These are phyloP conservation scores for Globisporangium recalcitrans DNA, from an alignment of 352 stramenopile genomes.

Conservation along the genomic window DNA sequence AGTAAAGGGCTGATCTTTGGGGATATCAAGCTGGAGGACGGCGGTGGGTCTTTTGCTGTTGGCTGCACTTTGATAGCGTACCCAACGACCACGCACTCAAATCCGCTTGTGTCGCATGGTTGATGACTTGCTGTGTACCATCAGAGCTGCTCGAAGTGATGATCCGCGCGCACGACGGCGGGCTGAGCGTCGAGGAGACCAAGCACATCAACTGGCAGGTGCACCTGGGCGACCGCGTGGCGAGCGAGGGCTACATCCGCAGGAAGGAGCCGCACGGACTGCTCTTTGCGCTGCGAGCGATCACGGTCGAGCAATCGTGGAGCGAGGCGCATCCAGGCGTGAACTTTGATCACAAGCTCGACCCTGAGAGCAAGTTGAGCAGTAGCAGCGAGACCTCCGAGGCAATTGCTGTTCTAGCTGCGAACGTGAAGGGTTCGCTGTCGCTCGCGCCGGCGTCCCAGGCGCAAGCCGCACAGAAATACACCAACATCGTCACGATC, in stretches of 20 bases:
- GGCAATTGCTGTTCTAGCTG: not conserved
- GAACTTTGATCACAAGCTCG: conserved; percentile 50
- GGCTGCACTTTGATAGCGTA: not conserved
- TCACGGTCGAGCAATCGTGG: conserved; percentile 57
- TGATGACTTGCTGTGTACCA: not conserved
- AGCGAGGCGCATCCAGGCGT: conserved; percentile 37
- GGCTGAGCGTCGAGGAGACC: conserved; percentile 55
- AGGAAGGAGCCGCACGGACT: conserved; percentile 41
- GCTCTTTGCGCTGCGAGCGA: conserved; percentile 47
- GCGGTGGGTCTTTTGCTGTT: conserved; percentile 25
- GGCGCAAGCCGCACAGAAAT: conserved; percentile 41
- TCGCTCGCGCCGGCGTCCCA: conserved; percentile 48
- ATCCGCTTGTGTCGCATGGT: too few relatives aligned
- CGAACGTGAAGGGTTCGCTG: conserved; percentile 34
- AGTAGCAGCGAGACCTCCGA: not conserved
- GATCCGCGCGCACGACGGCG: conserved; percentile 55
- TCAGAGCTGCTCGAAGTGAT: conserved; percentile 78
- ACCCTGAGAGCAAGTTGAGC: not conserved
- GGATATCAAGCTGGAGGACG: conserved; percentile 66
- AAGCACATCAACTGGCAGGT: conserved; percentile 77
- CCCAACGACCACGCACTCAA: not conserved
- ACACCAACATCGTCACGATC: conserved; percentile 81
- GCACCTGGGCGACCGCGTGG: conserved; percentile 66
- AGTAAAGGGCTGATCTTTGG: conserved; percentile 83
- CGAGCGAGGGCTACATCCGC: conserved; percentile 32